Conservation (phyloP, 345 rosid species). For the Sisymbrium altissimum region DNA sequence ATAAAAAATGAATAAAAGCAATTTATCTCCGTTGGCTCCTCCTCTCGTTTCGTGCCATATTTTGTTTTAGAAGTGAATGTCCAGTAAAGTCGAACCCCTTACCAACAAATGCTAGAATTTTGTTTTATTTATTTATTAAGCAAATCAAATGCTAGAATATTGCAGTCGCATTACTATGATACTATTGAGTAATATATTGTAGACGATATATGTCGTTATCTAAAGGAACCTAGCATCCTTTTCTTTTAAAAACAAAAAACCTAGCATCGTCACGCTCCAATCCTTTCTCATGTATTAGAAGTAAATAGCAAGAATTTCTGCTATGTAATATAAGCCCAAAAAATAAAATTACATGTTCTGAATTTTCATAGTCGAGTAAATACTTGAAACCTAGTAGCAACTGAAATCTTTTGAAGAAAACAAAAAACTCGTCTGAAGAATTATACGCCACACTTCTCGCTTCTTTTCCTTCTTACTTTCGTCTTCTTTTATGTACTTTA, state of each 20-base stretch:
- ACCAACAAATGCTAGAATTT: background rate
- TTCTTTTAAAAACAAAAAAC: too few relatives aligned
- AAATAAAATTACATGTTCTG: background rate
- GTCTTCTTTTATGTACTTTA: background rate
- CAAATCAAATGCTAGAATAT: background rate
- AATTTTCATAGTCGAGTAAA: background rate
- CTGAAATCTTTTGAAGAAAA: background rate
- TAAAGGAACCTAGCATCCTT: background rate
- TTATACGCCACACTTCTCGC: background rate
- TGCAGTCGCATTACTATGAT: background rate
- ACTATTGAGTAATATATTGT: background rate
- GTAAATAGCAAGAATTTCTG: background rate
- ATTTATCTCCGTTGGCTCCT: background rate
- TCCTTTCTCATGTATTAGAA: background rate
- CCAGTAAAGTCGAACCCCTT: background rate
- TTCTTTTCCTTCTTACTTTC: background rate
- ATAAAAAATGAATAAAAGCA: background rate
- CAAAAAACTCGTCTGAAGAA: too few relatives aligned
- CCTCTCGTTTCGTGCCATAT: conserved; percentile 17
- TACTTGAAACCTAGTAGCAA: background rate
- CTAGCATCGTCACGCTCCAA: background rate
- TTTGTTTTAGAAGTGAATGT: conserved; percentile 1
- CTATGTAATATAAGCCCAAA: background rate
- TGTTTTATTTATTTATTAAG: too few relatives aligned
- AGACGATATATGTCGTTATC: background rate